Base-by-base conservation (phyloP, 352 stramenopile genomes). In the Phytophthora capsici region DNA sequence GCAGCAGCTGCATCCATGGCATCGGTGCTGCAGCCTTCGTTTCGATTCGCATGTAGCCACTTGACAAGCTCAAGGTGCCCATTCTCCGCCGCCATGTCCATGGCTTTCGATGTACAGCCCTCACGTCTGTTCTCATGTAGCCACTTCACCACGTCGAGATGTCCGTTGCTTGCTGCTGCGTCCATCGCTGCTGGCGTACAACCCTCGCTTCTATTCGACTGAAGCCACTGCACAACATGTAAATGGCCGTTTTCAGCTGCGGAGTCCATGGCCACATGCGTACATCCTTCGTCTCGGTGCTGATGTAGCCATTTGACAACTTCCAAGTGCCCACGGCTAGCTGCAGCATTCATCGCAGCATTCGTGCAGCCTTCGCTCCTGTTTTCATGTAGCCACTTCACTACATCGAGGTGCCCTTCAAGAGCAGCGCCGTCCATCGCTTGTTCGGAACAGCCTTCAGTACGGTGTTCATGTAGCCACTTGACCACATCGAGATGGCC, bases 221-320 rank as follows among this genome's bases (percentile, higher is more conserved):
- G 55, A 4, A 63, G 7, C 10, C 48, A 63, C n/a, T 49, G 32
- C 8, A 63, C 45, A 4, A 63, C 41, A 8, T 63, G 20, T 5
- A 86, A 28, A 45, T 80, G 59, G 0, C 73, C 73, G 20, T 74
- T 69, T 28, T 70, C 70, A 9, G 81, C 72, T 6, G 77, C 81
- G 25, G 56, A 71, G 34, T 81, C 73, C 70, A 87, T 82, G 6
- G 79, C 77, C 20, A 61, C 53, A 20, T 60, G 61, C 1, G 77
- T 78, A 47, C 81, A 90, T 2, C 74, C 77, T n/a, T 86, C 73
- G 0, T 47, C 16, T 40, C 69, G 46, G 32, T 88, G 46, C 6
- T 50, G 26, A 34, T 87, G 74, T 6, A 90, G 66, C 76, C 75
- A 86, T 28, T 83, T 67, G 0, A 88, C 72, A 8, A 86, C 62